Conservation (phyloP, 2,329 filamentous ascomycete genomes). For the Chaetomium sp. region DNA sequence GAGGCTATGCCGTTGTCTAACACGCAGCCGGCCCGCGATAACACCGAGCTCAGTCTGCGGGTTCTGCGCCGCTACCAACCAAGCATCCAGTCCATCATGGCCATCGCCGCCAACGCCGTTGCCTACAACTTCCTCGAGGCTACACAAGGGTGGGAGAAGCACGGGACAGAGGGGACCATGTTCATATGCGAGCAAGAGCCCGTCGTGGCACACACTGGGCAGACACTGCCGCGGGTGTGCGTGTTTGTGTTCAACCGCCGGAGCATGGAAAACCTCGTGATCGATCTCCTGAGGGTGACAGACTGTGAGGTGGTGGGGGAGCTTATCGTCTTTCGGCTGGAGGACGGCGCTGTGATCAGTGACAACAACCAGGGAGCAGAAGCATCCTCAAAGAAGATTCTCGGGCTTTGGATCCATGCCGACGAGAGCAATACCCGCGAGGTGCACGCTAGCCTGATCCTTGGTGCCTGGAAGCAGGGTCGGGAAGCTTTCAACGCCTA, state of each 20-base stretch:
- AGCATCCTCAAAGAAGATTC: constrained; percentile 42
- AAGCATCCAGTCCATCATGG: constrained; percentile 70
- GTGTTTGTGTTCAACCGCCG: constrained; percentile 75
- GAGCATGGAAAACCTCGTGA: constrained; percentile 69
- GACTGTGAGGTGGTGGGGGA: constrained; percentile 65
- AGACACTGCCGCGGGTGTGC: constrained; percentile 51
- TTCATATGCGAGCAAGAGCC: constrained; percentile 75
- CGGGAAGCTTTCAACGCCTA: constrained; percentile 31
- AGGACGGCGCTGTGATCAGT: constrained; percentile 31
- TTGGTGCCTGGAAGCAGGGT: constrained; percentile 45
- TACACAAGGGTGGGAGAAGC: constrained; percentile 77
- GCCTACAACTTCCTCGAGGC: constrained; percentile 76
- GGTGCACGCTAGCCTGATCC: constrained; percentile 40
- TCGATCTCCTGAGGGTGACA: constrained; percentile 62
- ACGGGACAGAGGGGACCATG: constrained; percentile 80
- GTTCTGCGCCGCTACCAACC: constrained; percentile 83
- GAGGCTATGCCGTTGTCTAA: constrained; percentile 46
- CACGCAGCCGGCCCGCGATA: constrained; percentile 63
- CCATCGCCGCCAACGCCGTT: constrained; percentile 81
- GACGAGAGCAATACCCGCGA: constrained; percentile 36
- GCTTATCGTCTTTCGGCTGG: constrained; percentile 54
- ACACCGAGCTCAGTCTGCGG: constrained; percentile 82
- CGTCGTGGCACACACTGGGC: constrained; percentile 41
- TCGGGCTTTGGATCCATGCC: constrained; percentile 58
- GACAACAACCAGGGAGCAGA: constrained; percentile 26